phyloP scores from a whole-genome alignment of 192 early-diverging fungal species.

The Backusella australiensis region DNA sequence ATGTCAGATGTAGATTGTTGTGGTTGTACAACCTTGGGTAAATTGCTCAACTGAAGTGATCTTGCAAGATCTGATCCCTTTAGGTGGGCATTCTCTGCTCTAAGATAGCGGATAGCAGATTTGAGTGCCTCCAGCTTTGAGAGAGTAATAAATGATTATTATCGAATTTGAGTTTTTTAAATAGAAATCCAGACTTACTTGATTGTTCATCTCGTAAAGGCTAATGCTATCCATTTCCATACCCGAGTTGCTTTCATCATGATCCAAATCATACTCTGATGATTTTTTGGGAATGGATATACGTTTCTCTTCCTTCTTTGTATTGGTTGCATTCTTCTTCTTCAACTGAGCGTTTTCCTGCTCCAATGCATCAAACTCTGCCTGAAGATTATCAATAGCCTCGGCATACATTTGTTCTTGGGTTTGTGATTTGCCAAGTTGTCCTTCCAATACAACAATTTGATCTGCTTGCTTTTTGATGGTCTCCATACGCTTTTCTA shows the following conservation, averaged over 20 bases:
- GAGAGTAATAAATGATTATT: neutral
- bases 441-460: constrained; percentile 55
- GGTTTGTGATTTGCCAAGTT: constrained; percentile 53
- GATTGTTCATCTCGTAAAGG: constrained; percentile 10
- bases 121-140: constrained; percentile 66
- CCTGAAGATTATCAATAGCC: constrained; percentile 63
- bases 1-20: neutral
- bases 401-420: constrained; percentile 70
- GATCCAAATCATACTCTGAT: constrained; percentile 1
- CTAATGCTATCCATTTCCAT: neutral
- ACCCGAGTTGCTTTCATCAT: neutral
- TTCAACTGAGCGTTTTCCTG: constrained; percentile 59
- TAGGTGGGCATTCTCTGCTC: constrained; percentile 79
- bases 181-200: neutral
- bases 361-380: constrained; percentile 66
- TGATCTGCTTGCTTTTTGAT: constrained; percentile 66
- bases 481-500: constrained; percentile 72
- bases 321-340: constrained; percentile 25
- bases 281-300: constrained; percentile 16
- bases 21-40: neutral
- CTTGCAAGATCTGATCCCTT: constrained; percentile 56
- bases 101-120: constrained; percentile 70
- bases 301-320: constrained; percentile 20
- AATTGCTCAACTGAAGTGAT: constrained; percentile 32
- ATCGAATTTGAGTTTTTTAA: neutral